Percentiles rank a stretch among this genome's conserved stretches.
These are phyloP conservation scores for Trichaptum fuscoviolaceum DNA, from an alignment of 768 basidiomycete species.

Conservation along the genomic window DNA sequence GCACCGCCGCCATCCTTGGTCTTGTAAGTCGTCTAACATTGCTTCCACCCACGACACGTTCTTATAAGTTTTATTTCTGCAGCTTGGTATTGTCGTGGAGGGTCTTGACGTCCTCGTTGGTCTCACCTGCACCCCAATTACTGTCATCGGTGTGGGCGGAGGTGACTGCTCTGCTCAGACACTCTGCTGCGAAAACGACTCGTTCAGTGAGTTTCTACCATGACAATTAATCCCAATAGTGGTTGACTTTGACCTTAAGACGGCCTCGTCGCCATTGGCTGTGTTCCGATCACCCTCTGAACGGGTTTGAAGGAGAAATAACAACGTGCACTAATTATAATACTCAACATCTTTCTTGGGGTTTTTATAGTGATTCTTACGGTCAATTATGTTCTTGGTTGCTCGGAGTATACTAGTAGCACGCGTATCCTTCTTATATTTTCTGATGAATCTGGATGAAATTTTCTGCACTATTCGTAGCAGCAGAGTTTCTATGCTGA, in stretches of 20 bases:
- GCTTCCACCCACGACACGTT: not conserved
- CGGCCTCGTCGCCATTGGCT: slow-evolving; percentile 33
- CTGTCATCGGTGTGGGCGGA: slow-evolving; percentile 12
- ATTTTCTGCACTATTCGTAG: not conserved
- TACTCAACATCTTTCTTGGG: not conserved
- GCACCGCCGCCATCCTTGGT: not conserved
- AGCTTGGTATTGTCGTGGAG: slow-evolving; percentile 13
- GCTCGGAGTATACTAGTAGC: not conserved
- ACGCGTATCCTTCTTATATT: not conserved
- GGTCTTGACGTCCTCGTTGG: slow-evolving; percentile 14
- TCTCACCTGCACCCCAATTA: slow-evolving; percentile 14
- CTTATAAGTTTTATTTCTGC: not conserved
- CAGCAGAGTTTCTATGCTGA: not conserved
- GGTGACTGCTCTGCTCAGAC: slow-evolving; percentile 9
- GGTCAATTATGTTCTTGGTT: not conserved
- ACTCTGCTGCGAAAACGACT: slow-evolving; percentile 18
- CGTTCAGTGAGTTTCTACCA: slow-evolving; percentile 3
- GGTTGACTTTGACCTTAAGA: slow-evolving; percentile 2
- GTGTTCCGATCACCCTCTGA: slow-evolving; percentile 30
- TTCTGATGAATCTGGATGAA: not conserved
- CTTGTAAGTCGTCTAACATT: not conserved
- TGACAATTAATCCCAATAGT: not conserved
- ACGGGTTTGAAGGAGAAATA: no score
- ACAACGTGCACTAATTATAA: not conserved
- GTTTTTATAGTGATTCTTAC: not conserved